Conservation (phyloP, 2,329 filamentous ascomycete species). For the Byssoonygena ceratinophila region DNA sequence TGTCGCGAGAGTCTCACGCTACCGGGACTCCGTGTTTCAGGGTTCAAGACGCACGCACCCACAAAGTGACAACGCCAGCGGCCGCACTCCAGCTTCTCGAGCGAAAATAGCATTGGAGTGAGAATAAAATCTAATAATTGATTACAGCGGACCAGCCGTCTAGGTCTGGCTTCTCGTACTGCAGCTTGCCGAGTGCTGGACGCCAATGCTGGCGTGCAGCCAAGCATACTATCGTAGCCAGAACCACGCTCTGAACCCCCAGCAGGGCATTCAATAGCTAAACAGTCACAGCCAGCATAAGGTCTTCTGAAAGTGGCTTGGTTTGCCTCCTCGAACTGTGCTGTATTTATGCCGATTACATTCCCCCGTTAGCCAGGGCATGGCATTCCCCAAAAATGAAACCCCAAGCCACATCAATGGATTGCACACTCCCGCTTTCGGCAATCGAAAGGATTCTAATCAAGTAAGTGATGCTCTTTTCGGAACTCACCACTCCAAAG, state of each 20-base stretch:
- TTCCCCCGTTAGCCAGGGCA: neutral
- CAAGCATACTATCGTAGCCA: too few species aligned
- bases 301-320: neutral
- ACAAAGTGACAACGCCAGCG: neutral
- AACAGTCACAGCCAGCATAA: too few species aligned
- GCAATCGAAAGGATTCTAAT: neutral
- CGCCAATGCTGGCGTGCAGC: too few species aligned
- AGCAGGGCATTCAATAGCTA: too few species aligned
- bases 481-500: neutral
- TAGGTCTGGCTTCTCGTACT: too few species aligned
- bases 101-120: neutral
- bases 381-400: constrained; percentile 7
- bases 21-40: constrained; percentile 14
- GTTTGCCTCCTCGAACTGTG: neutral
- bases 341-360: neutral
- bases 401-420: constrained; percentile 1
- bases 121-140: too few species aligned
- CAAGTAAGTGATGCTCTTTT: neutral
- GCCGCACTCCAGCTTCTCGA: neutral
- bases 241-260: too few species aligned
- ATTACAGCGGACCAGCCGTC: neutral
- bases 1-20: constrained; percentile 16
- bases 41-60: neutral
- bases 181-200: too few species aligned
- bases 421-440: constrained; percentile 1